These are phyloP conservation scores for Stagonosporopsis vannaccii DNA, from an alignment of 2,329 filamentous ascomycete species.

Conservation along the genomic window DNA sequence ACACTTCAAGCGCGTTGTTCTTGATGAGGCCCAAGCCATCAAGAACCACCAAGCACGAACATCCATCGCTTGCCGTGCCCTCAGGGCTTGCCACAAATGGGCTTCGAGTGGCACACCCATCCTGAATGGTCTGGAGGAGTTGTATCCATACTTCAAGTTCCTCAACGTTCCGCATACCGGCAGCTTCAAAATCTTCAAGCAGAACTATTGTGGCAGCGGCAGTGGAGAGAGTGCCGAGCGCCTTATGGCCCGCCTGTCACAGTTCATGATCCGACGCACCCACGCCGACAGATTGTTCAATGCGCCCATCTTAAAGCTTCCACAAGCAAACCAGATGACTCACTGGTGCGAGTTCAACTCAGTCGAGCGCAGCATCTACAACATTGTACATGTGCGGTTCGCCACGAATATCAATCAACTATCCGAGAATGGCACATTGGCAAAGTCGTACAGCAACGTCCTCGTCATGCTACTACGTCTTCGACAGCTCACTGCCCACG, in stretches of 20 bases:
- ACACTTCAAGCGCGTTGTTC: slow-evolving; percentile 57
- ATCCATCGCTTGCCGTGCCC: slow-evolving; percentile 54
- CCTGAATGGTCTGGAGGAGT: slow-evolving; percentile 41
- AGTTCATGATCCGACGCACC: slow-evolving; percentile 64
- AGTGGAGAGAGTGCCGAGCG: slow-evolving; percentile 42
- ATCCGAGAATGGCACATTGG: slow-evolving; percentile 19
- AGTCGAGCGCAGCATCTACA: slow-evolving; percentile 62
- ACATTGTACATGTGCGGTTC: slow-evolving; percentile 58
- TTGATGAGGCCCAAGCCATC: slow-evolving; percentile 66
- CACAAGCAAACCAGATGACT: slow-evolving; percentile 55
- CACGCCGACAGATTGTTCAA: slow-evolving; percentile 62
- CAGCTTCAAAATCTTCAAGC: slow-evolving; percentile 52
- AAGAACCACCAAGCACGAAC: slow-evolving; percentile 58
- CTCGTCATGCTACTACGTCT: slow-evolving; percentile 56
- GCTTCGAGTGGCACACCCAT: slow-evolving; percentile 55
- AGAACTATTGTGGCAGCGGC: slow-evolving; percentile 52
- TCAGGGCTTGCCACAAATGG: slow-evolving; percentile 52
- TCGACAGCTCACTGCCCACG: slow-evolving; percentile 60
- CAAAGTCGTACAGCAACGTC: slow-evolving; percentile 8
- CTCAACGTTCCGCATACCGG: slow-evolving; percentile 52
- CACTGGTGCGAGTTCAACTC: slow-evolving; percentile 58
- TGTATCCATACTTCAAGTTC: slow-evolving; percentile 55
- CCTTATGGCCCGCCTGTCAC: slow-evolving; percentile 49
- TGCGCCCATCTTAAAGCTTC: slow-evolving; percentile 62
- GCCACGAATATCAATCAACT: slow-evolving; percentile 52